phyloP scores from a whole-genome alignment of 257 asterid genomes.

The Ballota nigra region DNA sequence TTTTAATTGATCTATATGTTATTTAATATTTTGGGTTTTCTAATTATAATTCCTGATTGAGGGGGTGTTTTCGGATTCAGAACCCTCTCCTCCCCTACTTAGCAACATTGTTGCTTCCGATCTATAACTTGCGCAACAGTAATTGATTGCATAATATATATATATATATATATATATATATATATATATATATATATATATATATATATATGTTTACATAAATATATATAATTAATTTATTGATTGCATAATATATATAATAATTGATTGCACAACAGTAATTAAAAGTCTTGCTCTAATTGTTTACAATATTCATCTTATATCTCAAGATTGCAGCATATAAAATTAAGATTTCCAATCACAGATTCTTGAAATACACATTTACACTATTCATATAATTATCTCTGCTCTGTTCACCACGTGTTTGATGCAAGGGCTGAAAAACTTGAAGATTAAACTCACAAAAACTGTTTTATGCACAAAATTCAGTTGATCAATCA shows the following conservation, averaged over 20 bases:
- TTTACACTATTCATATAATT: slow-evolving; percentile 22
- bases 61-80: too few species aligned
- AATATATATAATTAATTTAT: too few species aligned
- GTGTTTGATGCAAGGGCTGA: slow-evolving; percentile 17
- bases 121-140: slow-evolving; percentile 56
- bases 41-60: too few species aligned
- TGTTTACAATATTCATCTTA: slow-evolving; percentile 44
- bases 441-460: slow-evolving; percentile 13
- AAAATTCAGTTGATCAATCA: not conserved
- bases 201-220: too few species aligned
- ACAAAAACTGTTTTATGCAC: not conserved
- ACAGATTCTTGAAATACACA: slow-evolving; percentile 20
- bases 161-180: too few species aligned
- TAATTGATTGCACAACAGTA: too few species aligned
- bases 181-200: too few species aligned
- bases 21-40: too few species aligned
- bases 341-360: not conserved
- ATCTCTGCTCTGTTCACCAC: slow-evolving; percentile 10
- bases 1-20: too few species aligned
- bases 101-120: slow-evolving; percentile 45
- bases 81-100: too few species aligned
- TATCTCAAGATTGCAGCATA: slow-evolving; percentile 39
- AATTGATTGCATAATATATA: too few species aligned
- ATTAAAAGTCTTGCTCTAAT: slow-evolving; percentile 17
- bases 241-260: too few species aligned